phyloP scores from a whole-genome alignment of 805 yeast species.

The Saccharomycopsis babjevae region DNA sequence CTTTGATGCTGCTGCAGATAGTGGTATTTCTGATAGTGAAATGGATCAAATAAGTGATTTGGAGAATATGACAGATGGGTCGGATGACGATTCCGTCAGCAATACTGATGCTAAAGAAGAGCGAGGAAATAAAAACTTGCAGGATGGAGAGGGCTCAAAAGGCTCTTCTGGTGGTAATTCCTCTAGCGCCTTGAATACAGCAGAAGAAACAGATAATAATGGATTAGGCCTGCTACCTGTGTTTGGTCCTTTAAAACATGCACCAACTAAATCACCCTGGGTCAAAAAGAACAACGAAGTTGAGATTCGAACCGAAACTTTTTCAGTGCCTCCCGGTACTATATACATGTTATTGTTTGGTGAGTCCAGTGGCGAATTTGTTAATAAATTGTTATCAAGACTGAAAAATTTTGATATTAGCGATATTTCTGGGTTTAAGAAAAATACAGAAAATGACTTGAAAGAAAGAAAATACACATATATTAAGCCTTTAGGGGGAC shows the following conservation, averaged over 20 bases:
- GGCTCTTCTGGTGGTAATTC: conserved; percentile 5
- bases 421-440: conserved; percentile 33
- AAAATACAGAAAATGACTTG: conserved; percentile 22
- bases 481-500: conserved; percentile 51
- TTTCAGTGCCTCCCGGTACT: conserved; percentile 57
- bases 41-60: conserved; percentile 9
- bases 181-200: conserved; percentile 19
- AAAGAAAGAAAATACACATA: conserved; percentile 43
- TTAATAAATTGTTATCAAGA: conserved; percentile 37
- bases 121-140: conserved; percentile 3
- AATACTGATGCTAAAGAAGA: conserved; percentile 10
- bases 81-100: neutral
- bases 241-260: conserved; percentile 30
- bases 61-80: conserved; percentile 12
- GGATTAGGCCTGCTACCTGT: conserved; percentile 31
- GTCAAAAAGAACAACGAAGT: conserved; percentile 39
- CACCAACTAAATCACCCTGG: conserved; percentile 38
- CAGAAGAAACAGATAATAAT: conserved; percentile 22
- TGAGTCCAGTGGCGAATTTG: conserved; percentile 34
- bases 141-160: conserved; percentile 4
- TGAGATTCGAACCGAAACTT: conserved; percentile 41
- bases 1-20: conserved; percentile 3
- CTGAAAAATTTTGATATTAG: conserved; percentile 58
- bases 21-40: conserved; percentile 7
- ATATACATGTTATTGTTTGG: conserved; percentile 56